Base-by-base conservation (phyloP, 1,284 basidiomycete genomes). In the Cryptococcus sp. region DNA sequence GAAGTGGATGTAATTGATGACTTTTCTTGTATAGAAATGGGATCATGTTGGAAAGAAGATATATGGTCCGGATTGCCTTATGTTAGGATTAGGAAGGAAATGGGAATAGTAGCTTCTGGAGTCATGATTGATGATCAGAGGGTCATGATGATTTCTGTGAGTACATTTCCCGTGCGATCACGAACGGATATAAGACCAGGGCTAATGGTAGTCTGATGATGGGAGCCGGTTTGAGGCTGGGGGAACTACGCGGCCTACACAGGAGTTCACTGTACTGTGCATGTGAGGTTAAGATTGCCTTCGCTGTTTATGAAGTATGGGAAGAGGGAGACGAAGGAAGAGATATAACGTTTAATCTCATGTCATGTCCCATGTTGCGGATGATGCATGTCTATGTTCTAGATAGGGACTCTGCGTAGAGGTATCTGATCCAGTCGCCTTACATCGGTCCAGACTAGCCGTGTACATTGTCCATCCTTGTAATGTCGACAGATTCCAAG, bases 51-150 rank as follows among this genome's bases (percentile, higher is more conserved):
- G 62, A 52, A 59, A 23, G 50, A 65, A 4, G 61, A 62, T 23
- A 62, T 72, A 2, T 54, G 31, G 25, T 64, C 61, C 32, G 32
- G 47, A 1, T 54, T 73, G 34, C 61, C 64, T 9, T 73, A 58
- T 46, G 49, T 51, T 23, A 53, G 63, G 48, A 52, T 70, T 4
- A 46, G 53, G 46, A 50, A 56, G 45, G 50, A 58, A 13, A 50
- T 59, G 32, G 62, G 57, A 9, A 44, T 52, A 1, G 45, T 42
- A 21, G 62, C 67, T 2, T 66, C 67, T 54, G 72, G 72, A 10
- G 60, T 72, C 18, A 71, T 73, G 70, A 69, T 72, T 14, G 72
- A 73, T 58, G 72, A 69, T 57, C 65, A 73, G 58, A 56, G 70
- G 48, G 50, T 72, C 19, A 64, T 70, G 19, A 45, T 66, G 1